These are phyloP conservation scores for Haematococcus sp. DNA, from an alignment of 139 green algal genomes.

Conservation along the genomic window DNA sequence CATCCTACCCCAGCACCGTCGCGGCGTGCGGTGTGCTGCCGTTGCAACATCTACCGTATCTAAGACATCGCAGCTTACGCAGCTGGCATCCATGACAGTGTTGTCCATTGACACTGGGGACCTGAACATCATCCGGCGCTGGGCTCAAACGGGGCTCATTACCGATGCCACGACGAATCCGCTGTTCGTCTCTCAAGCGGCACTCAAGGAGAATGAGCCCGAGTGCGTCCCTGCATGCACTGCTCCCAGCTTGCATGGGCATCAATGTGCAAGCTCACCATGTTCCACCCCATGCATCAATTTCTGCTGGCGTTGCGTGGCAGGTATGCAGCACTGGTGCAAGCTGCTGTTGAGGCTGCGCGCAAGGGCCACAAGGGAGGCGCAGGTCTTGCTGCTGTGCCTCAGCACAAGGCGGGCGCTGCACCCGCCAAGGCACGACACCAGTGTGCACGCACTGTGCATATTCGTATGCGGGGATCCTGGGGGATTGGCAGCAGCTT, in stretches of 20 bases:
- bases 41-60: background rate
- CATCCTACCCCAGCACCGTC: too few species aligned
- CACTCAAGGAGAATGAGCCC: slow-evolving; percentile 25
- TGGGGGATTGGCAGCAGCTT: too few species aligned
- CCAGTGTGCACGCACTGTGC: too few species aligned
- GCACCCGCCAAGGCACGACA: too few species aligned
- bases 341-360: slow-evolving; percentile 34
- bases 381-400: background rate
- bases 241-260: too few species aligned
- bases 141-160: slow-evolving; percentile 28
- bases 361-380: slow-evolving; percentile 11
- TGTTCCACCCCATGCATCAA: too few species aligned
- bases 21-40: too few species aligned
- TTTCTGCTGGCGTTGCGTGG: too few species aligned
- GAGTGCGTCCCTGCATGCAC: slow-evolving; percentile 13
- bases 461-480: too few species aligned
- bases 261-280: too few species aligned
- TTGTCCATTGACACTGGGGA: slow-evolving; percentile 33
- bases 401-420: too few species aligned
- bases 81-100: slow-evolving; percentile 13
- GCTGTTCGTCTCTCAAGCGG: slow-evolving; percentile 48
- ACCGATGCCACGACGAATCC: slow-evolving; percentile 53
- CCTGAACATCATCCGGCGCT: slow-evolving; percentile 30
- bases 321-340: slow-evolving; percentile 22
- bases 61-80: slow-evolving; percentile 14